Evolutionary conservation across 2,329 filamentous ascomycete species (phyloP).

Genomic region (Thermothelomyces thermophilus): DNA sequence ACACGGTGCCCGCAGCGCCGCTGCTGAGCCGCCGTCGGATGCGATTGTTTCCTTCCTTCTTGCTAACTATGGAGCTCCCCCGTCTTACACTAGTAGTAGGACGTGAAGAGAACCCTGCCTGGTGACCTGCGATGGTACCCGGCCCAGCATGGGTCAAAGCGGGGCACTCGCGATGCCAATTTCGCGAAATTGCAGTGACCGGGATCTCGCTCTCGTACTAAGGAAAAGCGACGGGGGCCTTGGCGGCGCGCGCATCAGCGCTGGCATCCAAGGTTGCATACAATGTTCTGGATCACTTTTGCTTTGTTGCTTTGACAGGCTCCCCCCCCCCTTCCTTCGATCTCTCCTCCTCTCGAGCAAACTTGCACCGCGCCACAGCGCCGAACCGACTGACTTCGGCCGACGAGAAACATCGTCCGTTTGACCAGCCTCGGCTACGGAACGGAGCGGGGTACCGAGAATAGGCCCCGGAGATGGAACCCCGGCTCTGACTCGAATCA

Average conservation of each 20-base stretch:
- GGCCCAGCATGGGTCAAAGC: constrained; percentile 9
- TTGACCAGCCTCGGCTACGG: background rate
- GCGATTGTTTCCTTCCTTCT: too few relatives aligned
- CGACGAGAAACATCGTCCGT: background rate
- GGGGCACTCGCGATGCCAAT: constrained; percentile 11
- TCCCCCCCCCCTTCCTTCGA: background rate
- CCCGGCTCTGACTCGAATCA: constrained; percentile 16
- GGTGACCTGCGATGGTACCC: background rate
- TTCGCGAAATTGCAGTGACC: constrained; percentile 15
- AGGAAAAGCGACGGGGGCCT: constrained; percentile 5
- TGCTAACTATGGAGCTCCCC: too few relatives aligned
- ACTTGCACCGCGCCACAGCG: background rate
- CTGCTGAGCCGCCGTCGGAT: background rate
- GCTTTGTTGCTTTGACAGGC: background rate
- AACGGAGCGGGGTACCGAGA: constrained; percentile 3
- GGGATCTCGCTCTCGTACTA: constrained; percentile 8
- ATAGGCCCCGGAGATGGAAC: constrained; percentile 16
- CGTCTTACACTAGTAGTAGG: too few relatives aligned
- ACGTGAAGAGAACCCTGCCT: constrained; percentile 1
- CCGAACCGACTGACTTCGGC: background rate
- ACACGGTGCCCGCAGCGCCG: background rate
- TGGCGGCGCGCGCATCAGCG: constrained; percentile 6
- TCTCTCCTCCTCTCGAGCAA: background rate
- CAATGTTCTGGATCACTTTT: background rate
- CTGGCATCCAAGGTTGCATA: background rate